Evolutionary conservation across 2,329 filamentous ascomycete genomes (phyloP).

Genomic region (Fusarium nodosum): DNA sequence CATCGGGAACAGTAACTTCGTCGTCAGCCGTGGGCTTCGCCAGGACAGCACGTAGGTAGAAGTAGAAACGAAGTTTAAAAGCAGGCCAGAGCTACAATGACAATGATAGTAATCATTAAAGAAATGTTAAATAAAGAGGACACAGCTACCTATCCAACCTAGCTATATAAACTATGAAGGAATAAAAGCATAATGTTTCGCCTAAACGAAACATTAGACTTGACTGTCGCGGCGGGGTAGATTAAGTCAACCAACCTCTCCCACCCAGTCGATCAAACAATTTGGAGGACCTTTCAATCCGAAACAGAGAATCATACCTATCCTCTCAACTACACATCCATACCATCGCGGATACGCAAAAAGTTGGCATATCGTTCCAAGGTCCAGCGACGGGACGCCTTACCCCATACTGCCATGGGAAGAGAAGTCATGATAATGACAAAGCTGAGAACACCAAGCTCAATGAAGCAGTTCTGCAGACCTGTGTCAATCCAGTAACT

Average conservation of each 20-base stretch:
- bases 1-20: neutral
- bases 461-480: constrained; percentile 64
- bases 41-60: neutral
- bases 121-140: neutral
- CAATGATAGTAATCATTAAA: too few species aligned
- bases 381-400: constrained; percentile 63
- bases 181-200: neutral
- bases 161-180: too few species aligned
- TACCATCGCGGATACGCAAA: constrained; percentile 62
- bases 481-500: constrained; percentile 64
- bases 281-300: neutral
- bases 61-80: neutral
- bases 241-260: neutral
- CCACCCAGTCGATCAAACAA: neutral
- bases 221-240: neutral
- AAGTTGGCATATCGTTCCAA: constrained; percentile 61
- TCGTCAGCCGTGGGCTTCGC: too few species aligned
- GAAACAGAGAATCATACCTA: neutral
- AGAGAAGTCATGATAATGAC: constrained; percentile 64
- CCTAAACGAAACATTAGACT: neutral
- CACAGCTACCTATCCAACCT: neutral
- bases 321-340: constrained; percentile 41
- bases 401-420: constrained; percentile 69
- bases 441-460: constrained; percentile 65
- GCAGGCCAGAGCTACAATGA: rapidly evolving